Evolutionary conservation across 2,329 filamentous ascomycete genomes (phyloP).

Genomic region (Penicillium verrucosum): DNA sequence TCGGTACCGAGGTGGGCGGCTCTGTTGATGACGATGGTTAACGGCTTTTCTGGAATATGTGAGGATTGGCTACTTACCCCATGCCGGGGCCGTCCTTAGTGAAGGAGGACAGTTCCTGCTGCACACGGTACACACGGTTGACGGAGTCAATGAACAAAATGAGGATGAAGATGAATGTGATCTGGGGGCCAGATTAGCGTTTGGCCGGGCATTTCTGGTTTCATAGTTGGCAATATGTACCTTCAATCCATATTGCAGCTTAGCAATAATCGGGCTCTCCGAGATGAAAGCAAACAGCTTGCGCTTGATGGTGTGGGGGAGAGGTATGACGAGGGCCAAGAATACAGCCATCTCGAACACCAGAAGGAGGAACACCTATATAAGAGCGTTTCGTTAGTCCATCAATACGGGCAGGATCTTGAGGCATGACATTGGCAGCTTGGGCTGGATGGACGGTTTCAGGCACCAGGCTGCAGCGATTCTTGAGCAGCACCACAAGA

Average conservation of each 20-base stretch:
- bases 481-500: not conserved
- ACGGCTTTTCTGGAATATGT: constrained; percentile 3
- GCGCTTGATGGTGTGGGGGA: constrained; percentile 82
- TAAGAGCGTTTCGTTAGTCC: constrained; percentile 9
- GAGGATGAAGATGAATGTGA: constrained; percentile 97
- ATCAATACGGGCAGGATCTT: constrained; percentile 3
- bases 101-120: constrained; percentile 76
- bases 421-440: constrained; percentile 8
- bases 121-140: constrained; percentile 92
- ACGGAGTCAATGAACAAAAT: constrained; percentile 98
- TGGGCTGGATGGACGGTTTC: constrained; percentile 6
- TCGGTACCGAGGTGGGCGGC: constrained; percentile 79
- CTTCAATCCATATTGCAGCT: constrained; percentile 96
- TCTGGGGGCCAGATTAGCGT: constrained; percentile 48
- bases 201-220: not conserved
- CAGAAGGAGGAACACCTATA: constrained; percentile 49
- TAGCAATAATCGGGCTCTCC: constrained; percentile 78
- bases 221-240: constrained; percentile 38
- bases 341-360: constrained; percentile 52
- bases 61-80: constrained; percentile 45
- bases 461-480: constrained; percentile 25
- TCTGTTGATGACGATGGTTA: constrained; percentile 42
- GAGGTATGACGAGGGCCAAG: constrained; percentile 61
- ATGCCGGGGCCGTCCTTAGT: constrained; percentile 57
- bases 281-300: constrained; percentile 96